Evolutionary conservation across 1,284 basidiomycete species (phyloP), one percentile per base, ranked within the genome.

Genomic region (Ustilago loliicola): DNA sequence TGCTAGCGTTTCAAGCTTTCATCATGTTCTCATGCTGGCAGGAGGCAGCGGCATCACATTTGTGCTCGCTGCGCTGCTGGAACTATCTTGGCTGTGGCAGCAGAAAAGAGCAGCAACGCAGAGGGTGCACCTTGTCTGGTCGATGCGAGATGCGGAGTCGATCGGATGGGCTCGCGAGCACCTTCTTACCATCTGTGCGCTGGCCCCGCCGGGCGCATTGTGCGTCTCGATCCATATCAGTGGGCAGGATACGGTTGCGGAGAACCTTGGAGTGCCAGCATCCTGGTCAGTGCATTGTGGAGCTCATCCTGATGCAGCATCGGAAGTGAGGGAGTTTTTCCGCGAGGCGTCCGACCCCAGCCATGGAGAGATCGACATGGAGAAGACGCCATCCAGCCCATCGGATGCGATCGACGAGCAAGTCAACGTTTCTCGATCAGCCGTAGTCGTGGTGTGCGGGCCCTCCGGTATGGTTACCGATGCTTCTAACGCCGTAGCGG

Each of bases 31-130:
- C 30, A 54, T 82, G 30, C 36, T 83, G 6, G 79, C 76, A 8
- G 81, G 77, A 15, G 80, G 81, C 19, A 67, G 72, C 13, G 83
- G 83, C 13, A 79, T 83, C 55, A 74, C 82, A 0, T 75, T 81
- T 23, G 67, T 66, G n/a, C 59, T 80, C 15, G 71, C 79, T 13
- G 66, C 76, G 21, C 40, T 80, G 36, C 48, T 79, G 15, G 68
- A 80, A 21, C 57, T 80, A 30, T 65, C 75, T 13, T 79, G 77
- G 77, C 62, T 59, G 21, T 79, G 77, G 77, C 62, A 75, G 52
- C 58, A 63, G 30, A 64, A 66, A 7, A 23, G 32, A 19, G 68
- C 69, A 17, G 38, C 40, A 3, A 76, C 77, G 13, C 38, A 50
- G 38, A 36, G 50, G 0, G 73, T 59, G 0, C 66, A 70, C 34